Evolutionary conservation across 2,329 filamentous ascomycete genomes (phyloP), one percentile per base, ranked within the genome.

Genomic region (Aspergillus felis): DNA sequence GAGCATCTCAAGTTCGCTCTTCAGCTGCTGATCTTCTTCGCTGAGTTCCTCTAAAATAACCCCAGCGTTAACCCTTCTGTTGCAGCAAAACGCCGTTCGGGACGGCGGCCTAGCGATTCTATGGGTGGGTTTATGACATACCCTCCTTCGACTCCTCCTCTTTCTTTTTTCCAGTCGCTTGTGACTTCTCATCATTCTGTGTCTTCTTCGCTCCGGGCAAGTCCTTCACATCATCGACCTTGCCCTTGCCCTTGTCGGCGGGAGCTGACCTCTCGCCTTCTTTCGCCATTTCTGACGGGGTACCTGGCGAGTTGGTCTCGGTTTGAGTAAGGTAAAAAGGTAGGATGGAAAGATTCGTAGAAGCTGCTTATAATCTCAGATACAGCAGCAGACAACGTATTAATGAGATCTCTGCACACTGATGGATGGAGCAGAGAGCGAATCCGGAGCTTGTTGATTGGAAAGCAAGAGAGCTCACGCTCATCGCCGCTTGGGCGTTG

Each of bases 1-100:
- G 53, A 99, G 85, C 92, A 97, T 95, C 66, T 99, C 94, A 61
- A 99, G 87, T 79, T 99, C 94, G 71, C 84, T 92, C 82, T 99
- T 99, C 71, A 99, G 86, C 81, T 97, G 92, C 79, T 97, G 92
- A 66, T 99, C 94, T 77, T 99, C 94, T 71, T 99, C 94, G 71
- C 84, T 99, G 67, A 99, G 87, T 78, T 99, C 94, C 79, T 97
- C 93, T 80, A 82, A 74, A 70, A 75, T 78, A 76, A 50, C 56
- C 70, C 60, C 67, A 67, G 57, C 56, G 61, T 71, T 62, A 68
- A 68, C 60, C 57, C 57, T 52, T 51, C 53, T 20, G 17, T 54
- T 53, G 59, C 47, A 46, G 54, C 59, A 74, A 77, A 82, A 82
- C 22, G 44, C 12, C 22, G 3, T 25, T 14, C 9, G 22, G 55